These are phyloP conservation scores for Chimonanthus salicifolius DNA, from an alignment of 164 flowering plant species.

Conservation along the genomic window DNA sequence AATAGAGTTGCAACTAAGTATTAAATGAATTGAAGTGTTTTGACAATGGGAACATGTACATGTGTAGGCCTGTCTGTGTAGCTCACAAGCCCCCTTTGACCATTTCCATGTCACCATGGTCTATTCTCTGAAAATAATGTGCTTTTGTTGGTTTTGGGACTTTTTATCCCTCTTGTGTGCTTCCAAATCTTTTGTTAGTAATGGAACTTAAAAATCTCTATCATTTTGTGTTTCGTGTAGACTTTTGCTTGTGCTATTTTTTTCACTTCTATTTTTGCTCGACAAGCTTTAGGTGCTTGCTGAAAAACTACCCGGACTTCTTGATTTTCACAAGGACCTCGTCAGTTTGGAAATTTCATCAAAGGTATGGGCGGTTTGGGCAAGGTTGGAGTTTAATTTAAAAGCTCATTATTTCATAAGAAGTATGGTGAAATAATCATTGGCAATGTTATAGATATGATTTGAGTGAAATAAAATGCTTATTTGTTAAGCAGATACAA, in stretches of 20 bases:
- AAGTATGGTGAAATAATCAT: background rate
- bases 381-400: background rate
- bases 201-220: too few relatives aligned
- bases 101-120: too few relatives aligned
- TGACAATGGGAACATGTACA: too few relatives aligned
- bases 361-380: slow-evolving; percentile 49
- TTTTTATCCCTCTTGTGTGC: too few relatives aligned
- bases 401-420: background rate
- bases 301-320: slow-evolving; percentile 80
- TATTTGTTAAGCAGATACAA: slow-evolving; percentile 61
- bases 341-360: slow-evolving; percentile 75
- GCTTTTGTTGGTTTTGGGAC: too few relatives aligned
- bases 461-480: slow-evolving; percentile 9
- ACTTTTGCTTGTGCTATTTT: background rate
- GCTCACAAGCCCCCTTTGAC: too few relatives aligned
- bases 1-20: too few relatives aligned
- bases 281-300: slow-evolving; percentile 64
- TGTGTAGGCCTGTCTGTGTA: too few relatives aligned
- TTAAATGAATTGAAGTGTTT: too few relatives aligned
- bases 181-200: too few relatives aligned
- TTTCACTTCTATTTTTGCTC: slow-evolving; percentile 4
- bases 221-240: too few relatives aligned
- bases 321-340: slow-evolving; percentile 84
- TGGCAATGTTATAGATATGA: background rate
- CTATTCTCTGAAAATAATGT: too few relatives aligned